Base-by-base conservation (phyloP, 2,329 filamentous ascomycete species). In the Pyricularia pennisetigena region DNA sequence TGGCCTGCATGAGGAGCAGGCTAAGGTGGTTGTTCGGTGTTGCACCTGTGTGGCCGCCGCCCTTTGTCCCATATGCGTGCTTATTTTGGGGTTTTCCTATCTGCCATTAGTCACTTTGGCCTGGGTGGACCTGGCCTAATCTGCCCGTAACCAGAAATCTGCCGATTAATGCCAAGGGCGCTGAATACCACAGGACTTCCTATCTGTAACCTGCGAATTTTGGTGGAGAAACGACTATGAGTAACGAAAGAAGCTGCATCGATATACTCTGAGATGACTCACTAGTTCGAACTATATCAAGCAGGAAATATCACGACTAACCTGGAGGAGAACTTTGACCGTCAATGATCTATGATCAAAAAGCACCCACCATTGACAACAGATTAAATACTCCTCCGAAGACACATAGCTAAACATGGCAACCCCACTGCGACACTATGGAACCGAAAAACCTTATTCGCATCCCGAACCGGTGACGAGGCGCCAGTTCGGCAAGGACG, bases 401-500 rank as follows among this genome's bases (percentile, higher is more conserved):
- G 49, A 23, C 30, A n/a, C 23, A 32, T 16, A 41, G 12, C 59
- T 20, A 24, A 62, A 26, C 59, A 62, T 62, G 59, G 59, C 59
- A 28, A 28, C 23, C 24, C 26, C 32, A 59, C 23, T n/a, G 16
- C 23, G 16, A 20, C 65, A 24, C 14, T 66, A 66, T 30, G 65
- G 32, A n/a, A 57, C 8, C 10, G 23, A 49, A 20, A 41, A 23
- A 20, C 30, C 65, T 9, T 49, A 66, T n/a, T 57, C 24, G 35
- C 41, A 23, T 7, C 24, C 41, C 14, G 26, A 49, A 29, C 41
- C 65, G 7, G 20, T 28, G 14, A 20, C 26, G 54, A 67, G 23
- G 66, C 66, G 66, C 14, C 66, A 67, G 66, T 67, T 67, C 14
- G 66, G 59, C 57, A 67, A 67, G 66, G 59, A 64, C 4, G 59